Evolutionary conservation across 2,329 filamentous ascomycete species (phyloP).

Genomic region (Beauveria brongniartii): DNA sequence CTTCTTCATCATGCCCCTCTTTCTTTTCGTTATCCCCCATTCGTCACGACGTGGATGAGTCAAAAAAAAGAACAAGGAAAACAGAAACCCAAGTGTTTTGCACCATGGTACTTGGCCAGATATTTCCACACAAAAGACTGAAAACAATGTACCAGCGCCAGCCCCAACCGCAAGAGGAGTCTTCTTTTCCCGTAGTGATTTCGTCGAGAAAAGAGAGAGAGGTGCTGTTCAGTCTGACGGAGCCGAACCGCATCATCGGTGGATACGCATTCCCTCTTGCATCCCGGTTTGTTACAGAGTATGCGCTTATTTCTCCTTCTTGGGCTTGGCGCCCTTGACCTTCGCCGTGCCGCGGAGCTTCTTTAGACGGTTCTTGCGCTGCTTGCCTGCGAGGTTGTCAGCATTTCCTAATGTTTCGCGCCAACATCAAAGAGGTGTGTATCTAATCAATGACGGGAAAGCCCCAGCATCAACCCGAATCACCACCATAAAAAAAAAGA

Average conservation of each 20-base stretch:
- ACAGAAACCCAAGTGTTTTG: neutral
- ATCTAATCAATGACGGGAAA: neutral
- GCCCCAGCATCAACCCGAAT: neutral
- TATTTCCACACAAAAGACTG: constrained; percentile 1
- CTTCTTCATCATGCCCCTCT: neutral
- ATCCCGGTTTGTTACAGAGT: constrained; percentile 14
- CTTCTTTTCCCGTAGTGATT: neutral
- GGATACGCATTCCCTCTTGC: neutral
- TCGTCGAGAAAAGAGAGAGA: neutral
- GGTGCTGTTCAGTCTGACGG: neutral
- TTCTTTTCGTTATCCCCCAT: neutral
- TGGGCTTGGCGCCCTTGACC: constrained; percentile 89
- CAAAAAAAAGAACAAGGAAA: constrained; percentile 1
- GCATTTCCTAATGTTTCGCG: neutral
- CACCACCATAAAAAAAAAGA: neutral
- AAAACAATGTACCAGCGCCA: constrained; percentile 7
- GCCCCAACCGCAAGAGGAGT: neutral
- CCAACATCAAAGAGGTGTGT: neutral
- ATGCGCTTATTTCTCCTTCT: constrained; percentile 80
- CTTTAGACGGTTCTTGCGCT: constrained; percentile 99
- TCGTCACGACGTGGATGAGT: constrained; percentile 6
- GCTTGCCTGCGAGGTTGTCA: constrained; percentile 69
- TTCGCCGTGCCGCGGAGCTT: constrained; percentile 96
- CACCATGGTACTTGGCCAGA: constrained; percentile 5
- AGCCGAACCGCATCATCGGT: neutral